Evolutionary conservation across 2,329 filamentous ascomycete species (phyloP).

Genomic region (Didymella pinodella): DNA sequence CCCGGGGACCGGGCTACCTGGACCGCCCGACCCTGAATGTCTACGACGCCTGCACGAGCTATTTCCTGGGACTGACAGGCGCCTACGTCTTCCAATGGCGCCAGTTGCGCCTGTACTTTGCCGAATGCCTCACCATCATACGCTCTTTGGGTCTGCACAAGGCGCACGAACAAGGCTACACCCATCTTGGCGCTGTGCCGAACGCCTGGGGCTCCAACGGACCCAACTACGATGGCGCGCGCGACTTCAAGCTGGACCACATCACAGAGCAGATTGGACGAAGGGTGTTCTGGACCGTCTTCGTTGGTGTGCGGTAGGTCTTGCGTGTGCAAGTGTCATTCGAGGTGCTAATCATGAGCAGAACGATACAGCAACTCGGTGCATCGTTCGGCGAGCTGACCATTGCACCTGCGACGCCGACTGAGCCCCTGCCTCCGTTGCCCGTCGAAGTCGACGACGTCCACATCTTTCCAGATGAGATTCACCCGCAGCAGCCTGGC

Average conservation of each 20-base stretch:
- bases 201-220: constrained; percentile 47
- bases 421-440: constrained; percentile 78
- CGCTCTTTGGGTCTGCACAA: constrained; percentile 72
- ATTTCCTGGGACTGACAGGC: constrained; percentile 73
- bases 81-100: constrained; percentile 74
- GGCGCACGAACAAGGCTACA: constrained; percentile 56
- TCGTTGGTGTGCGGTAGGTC: constrained; percentile 72
- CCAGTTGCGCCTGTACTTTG: constrained; percentile 73
- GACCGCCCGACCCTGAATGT: constrained; percentile 63
- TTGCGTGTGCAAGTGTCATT: constrained; percentile 68
- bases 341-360: constrained; percentile 43
- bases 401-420: constrained; percentile 77
- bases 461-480: constrained; percentile 75
- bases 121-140: constrained; percentile 74
- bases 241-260: constrained; percentile 51
- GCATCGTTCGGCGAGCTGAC: constrained; percentile 74
- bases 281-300: constrained; percentile 81
- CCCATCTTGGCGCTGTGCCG: constrained; percentile 48
- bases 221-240: constrained; percentile 46
- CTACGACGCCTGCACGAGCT: constrained; percentile 75
- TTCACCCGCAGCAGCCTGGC: constrained; percentile 73
- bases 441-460: constrained; percentile 86
- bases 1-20: constrained; percentile 67
- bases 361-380: constrained; percentile 80
- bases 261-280: constrained; percentile 64